Evolutionary conservation across 73 alveolate species (phyloP).

Genomic region (Breviolum minutum): DNA sequence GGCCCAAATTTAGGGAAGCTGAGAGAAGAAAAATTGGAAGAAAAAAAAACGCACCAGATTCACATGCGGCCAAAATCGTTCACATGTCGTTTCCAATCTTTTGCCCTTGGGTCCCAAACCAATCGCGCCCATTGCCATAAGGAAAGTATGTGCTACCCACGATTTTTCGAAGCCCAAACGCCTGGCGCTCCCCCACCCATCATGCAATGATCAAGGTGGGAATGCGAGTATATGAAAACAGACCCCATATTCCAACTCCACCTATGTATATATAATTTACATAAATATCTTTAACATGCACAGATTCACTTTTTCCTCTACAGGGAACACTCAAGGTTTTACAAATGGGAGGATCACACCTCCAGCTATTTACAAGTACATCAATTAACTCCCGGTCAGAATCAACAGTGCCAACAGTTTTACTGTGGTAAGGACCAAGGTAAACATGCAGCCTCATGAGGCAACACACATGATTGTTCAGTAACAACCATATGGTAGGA

Average conservation of each 20-base stretch:
- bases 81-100: too few relatives aligned
- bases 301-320: background rate
- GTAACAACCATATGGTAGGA: background rate
- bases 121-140: constrained; percentile 80
- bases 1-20: too few relatives aligned
- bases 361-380: background rate
- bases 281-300: background rate
- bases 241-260: background rate
- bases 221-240: too few relatives aligned
- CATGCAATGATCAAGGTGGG: too few relatives aligned
- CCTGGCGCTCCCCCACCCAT: too few relatives aligned
- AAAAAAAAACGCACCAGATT: too few relatives aligned
- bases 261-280: background rate
- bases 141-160: constrained; percentile 74
- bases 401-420: too few relatives aligned
- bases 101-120: background rate
- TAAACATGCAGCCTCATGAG: too few relatives aligned
- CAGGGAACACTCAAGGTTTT: background rate
- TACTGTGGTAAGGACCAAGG: background rate
- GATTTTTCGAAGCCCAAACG: constrained; percentile 83
- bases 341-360: background rate
- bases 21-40: too few relatives aligned
- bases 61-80: background rate
- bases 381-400: too few relatives aligned
- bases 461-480: too few relatives aligned